These are phyloP conservation scores for Malus sieversii DNA, from an alignment of 306 rosid genomes.

Conservation along the genomic window DNA sequence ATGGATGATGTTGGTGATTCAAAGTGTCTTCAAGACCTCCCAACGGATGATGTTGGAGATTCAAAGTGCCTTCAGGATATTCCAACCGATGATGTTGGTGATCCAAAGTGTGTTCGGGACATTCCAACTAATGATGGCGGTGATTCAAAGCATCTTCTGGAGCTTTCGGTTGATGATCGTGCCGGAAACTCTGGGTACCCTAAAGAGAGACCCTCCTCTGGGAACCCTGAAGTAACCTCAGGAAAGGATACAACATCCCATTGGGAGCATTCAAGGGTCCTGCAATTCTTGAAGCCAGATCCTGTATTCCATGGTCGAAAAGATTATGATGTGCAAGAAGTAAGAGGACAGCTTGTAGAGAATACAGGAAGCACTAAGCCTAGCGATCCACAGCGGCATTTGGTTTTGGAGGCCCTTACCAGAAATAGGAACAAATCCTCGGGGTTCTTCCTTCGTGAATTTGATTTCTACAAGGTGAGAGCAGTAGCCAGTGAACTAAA, in stretches of 20 bases:
- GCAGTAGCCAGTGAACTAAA: not conserved
- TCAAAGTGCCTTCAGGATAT: not conserved
- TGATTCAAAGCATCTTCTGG: slow-evolving; percentile 1
- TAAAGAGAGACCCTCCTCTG: slow-evolving; percentile 3
- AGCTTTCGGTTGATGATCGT: not conserved
- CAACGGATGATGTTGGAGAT: not conserved
- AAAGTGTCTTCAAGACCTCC: not conserved
- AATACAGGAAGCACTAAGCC: not conserved
- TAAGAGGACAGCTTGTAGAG: slow-evolving; percentile 2
- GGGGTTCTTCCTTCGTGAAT: slow-evolving; percentile 28
- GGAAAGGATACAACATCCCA: not conserved
- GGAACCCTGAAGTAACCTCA: not conserved
- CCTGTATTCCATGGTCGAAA: slow-evolving; percentile 15
- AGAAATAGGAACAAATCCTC: slow-evolving; percentile 19
- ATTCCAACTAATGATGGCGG: not conserved
- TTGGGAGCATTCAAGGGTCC: not conserved
- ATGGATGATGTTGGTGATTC: not conserved
- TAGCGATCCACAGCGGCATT: slow-evolving; percentile 12
- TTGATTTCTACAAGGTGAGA: slow-evolving; percentile 31
- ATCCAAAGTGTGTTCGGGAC: not conserved
- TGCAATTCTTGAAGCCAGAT: slow-evolving; percentile 29
- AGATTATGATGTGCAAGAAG: not conserved
- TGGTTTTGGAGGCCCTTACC: slow-evolving; percentile 29
- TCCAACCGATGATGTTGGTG: not conserved
- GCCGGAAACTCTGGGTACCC: not conserved